Evolutionary conservation across 2,329 filamentous ascomycete species (phyloP).

Genomic region (Cladophialophora exuberans): DNA sequence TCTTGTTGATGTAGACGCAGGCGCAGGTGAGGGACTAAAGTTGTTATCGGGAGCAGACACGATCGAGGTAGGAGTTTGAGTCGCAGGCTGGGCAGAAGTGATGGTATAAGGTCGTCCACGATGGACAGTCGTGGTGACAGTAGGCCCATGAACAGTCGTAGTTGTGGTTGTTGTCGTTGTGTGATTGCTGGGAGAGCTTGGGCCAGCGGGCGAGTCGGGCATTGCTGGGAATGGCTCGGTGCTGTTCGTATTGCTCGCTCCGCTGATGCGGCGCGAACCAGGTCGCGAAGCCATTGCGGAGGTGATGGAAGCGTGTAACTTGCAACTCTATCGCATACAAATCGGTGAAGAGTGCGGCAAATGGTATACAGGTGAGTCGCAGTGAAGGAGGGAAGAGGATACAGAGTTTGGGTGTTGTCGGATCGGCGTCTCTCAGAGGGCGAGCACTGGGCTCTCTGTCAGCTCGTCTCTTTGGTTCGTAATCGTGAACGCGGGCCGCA

Average conservation of each 20-base stretch:
- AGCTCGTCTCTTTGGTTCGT: too few relatives aligned
- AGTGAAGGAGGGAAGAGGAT: background rate
- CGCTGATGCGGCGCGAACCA: slow-evolving; percentile 17
- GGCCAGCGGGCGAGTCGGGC: slow-evolving; percentile 15
- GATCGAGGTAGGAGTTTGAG: slow-evolving; percentile 13
- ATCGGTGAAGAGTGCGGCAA: background rate
- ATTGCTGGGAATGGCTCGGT: slow-evolving; percentile 29
- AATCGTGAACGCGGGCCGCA: too few relatives aligned
- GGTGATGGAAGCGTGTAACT: background rate
- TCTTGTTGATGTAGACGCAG: slow-evolving; percentile 17
- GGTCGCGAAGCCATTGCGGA: slow-evolving; percentile 21
- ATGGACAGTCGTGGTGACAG: slow-evolving; percentile 22
- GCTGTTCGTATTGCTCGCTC: slow-evolving; percentile 12
- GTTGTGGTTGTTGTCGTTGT: slow-evolving; percentile 20
- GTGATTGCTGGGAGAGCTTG: slow-evolving; percentile 17
- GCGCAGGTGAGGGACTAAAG: slow-evolving; percentile 5
- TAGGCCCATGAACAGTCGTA: slow-evolving; percentile 10
- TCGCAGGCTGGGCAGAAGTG: slow-evolving; percentile 19
- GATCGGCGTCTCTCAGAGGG: background rate
- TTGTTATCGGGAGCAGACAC: slow-evolving; percentile 6
- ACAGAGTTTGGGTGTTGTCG: background rate
- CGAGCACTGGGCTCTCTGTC: background rate
- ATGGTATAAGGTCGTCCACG: slow-evolving; percentile 28
- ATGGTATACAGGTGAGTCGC: background rate
- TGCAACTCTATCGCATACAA: background rate